These are phyloP conservation scores for Stephania yunnanensis DNA, from an alignment of 164 flowering plant genomes.

Conservation along the genomic window DNA sequence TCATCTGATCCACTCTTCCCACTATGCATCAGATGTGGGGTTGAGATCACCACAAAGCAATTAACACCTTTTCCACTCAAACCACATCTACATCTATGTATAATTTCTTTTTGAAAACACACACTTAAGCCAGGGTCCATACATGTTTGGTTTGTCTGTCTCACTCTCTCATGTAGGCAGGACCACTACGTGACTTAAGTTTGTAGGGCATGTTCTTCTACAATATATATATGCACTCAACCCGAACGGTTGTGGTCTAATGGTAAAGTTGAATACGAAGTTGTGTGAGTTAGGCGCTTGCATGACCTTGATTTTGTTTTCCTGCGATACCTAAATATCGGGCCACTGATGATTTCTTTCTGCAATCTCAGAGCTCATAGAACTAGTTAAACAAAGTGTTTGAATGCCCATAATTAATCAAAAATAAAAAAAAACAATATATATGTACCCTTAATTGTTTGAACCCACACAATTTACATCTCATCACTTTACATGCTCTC, in stretches of 20 bases:
- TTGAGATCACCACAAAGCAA: not conserved
- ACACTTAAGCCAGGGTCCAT: not conserved
- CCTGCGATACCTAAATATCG: too few species aligned
- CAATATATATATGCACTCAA: too few species aligned
- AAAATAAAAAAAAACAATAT: too few species aligned
- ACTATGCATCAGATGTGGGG: not conserved
- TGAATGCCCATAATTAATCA: too few species aligned
- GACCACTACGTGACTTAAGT: not conserved
- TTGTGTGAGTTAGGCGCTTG: too few species aligned
- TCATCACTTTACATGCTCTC: not conserved
- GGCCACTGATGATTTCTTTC: too few species aligned
- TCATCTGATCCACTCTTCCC: not conserved
- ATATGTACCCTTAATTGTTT: not conserved
- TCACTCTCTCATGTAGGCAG: not conserved
- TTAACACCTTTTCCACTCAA: slow-evolving; percentile 4
- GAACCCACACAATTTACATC: not conserved
- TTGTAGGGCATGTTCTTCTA: not conserved
- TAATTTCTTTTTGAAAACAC: not conserved
- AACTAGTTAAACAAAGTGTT: too few species aligned
- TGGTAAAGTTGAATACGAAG: too few species aligned
- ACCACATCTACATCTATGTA: not conserved
- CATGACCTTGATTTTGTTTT: too few species aligned
- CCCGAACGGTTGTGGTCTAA: too few species aligned
- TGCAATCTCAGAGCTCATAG: too few species aligned
- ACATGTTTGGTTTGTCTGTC: not conserved